These are phyloP conservation scores for Phragmites australis DNA, from an alignment of 176 grass and related monocot species.

Conservation along the genomic window DNA sequence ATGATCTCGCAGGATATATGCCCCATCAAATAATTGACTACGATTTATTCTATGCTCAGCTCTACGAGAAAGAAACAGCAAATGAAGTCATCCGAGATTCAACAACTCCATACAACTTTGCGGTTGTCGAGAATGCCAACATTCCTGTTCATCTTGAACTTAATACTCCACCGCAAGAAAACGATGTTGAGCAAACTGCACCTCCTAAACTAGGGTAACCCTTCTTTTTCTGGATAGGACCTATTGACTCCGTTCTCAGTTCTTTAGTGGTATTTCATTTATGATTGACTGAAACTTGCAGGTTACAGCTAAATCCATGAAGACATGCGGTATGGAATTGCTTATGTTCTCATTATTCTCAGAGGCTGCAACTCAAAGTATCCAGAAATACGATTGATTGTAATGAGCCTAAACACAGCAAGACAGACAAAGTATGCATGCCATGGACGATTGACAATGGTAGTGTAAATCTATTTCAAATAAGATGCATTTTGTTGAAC, in stretches of 20 bases:
- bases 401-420: slow-evolving; percentile 16
- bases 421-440: slow-evolving; percentile 14
- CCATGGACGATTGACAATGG: neutral
- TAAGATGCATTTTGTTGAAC: slow-evolving; percentile 21
- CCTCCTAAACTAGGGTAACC: slow-evolving; percentile 81
- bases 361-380: slow-evolving; percentile 19
- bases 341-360: neutral
- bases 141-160: slow-evolving; percentile 60
- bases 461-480: slow-evolving; percentile 45
- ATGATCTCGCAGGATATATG: neutral
- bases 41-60: slow-evolving; percentile 33
- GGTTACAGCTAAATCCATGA: slow-evolving; percentile 56
- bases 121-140: slow-evolving; percentile 43
- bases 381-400: slow-evolving; percentile 20
- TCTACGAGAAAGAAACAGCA: slow-evolving; percentile 47
- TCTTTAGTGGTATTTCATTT: neutral
- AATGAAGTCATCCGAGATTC: slow-evolving; percentile 46
- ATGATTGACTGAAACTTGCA: slow-evolving; percentile 35
- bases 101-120: slow-evolving; percentile 57
- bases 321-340: neutral
- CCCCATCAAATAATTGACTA: neutral
- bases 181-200: slow-evolving; percentile 22
- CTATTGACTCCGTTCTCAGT: slow-evolving; percentile 15
- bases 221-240: slow-evolving; percentile 4
- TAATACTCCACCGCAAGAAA: slow-evolving; percentile 50